These are phyloP conservation scores for Cinchona pubescens DNA, from an alignment of 257 asterid species.

Conservation along the genomic window DNA sequence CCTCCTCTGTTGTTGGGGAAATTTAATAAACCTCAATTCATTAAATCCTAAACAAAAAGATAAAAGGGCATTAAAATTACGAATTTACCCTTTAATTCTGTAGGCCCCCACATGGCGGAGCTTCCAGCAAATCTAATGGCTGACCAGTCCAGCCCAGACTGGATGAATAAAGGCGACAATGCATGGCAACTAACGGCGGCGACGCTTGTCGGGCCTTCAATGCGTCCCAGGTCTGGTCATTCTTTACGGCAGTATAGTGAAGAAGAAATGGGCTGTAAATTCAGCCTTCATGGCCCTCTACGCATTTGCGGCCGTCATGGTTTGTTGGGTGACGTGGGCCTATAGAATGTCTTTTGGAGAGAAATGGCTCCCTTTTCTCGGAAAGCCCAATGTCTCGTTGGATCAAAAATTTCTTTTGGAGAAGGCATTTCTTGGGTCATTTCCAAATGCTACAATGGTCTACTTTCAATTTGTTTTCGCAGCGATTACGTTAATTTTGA, in stretches of 20 bases:
- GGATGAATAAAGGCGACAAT: conserved; percentile 73
- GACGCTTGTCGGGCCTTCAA: conserved; percentile 70
- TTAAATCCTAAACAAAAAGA: too few species aligned
- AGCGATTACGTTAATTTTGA: conserved; percentile 61
- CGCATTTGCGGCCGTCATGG: conserved; percentile 63
- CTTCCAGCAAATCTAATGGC: conserved; percentile 42
- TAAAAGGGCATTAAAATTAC: not conserved
- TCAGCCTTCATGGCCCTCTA: conserved; percentile 84
- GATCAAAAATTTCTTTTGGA: conserved; percentile 48
- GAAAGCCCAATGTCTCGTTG: conserved; percentile 43
- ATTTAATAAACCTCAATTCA: too few species aligned
- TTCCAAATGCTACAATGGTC: conserved; percentile 65
- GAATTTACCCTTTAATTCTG: not conserved
- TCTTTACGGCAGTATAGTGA: conserved; percentile 69
- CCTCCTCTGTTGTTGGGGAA: too few species aligned
- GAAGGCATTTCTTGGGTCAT: conserved; percentile 37
- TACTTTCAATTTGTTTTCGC: conserved; percentile 80
- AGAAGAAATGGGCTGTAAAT: conserved; percentile 84
- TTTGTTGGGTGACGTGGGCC: conserved; percentile 84
- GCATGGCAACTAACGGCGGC: conserved; percentile 83
- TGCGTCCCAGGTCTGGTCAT: conserved; percentile 65
- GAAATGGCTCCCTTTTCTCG: conserved; percentile 46
- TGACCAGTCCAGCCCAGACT: conserved; percentile 46
- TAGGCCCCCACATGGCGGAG: conserved; percentile 8
- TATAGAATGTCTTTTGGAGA: conserved; percentile 60